A percentile compares a stretch with the other conserved stretches of the same genome.
phyloP scores from a whole-genome alignment of 148 eudicot genomes.

The Amaranthus palmeri region DNA sequence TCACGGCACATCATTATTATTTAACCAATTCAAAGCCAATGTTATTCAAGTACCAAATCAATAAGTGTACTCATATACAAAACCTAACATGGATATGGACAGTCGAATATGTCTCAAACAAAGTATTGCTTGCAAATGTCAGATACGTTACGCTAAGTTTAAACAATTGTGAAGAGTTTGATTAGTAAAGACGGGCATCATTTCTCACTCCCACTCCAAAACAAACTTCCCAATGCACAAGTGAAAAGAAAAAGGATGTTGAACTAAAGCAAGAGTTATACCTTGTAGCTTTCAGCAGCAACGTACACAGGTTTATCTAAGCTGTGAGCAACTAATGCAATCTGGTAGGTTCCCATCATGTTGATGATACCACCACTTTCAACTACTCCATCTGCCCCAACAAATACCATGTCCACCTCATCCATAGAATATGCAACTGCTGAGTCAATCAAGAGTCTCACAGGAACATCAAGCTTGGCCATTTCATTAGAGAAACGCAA shows the following conservation, averaged over 20 bases:
- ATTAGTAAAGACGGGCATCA: no score
- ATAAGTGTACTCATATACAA: no score
- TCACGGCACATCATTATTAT: no score
- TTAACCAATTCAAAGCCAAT: no score
- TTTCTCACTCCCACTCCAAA: background rate
- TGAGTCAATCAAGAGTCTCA: constrained; percentile 87
- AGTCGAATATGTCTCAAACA: background rate
- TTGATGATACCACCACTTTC: constrained; percentile 96
- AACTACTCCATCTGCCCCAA: constrained; percentile 97
- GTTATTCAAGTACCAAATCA: no score
- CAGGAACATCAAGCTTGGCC: constrained; percentile 90
- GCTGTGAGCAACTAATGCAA: constrained; percentile 83
- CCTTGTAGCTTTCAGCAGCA: constrained; percentile 99
- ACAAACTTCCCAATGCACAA: background rate
- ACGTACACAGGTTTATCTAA: constrained; percentile 94
- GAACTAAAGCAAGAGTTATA: constrained; percentile 17
- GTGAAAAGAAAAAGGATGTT: background rate
- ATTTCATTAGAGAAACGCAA: constrained; percentile 83
- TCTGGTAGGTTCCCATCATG: constrained; percentile 99
- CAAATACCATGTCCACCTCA: constrained; percentile 92
- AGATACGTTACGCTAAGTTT: background rate
- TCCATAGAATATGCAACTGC: constrained; percentile 98
- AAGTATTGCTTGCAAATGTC: background rate
- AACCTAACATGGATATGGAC: no score
- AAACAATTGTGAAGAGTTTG: background rate